A percentile compares a stretch with the other conserved stretches of the same genome.
These are phyloP conservation scores for Ophiosphaerella narmari DNA, from an alignment of 2,329 filamentous ascomycete genomes.

Conservation along the genomic window DNA sequence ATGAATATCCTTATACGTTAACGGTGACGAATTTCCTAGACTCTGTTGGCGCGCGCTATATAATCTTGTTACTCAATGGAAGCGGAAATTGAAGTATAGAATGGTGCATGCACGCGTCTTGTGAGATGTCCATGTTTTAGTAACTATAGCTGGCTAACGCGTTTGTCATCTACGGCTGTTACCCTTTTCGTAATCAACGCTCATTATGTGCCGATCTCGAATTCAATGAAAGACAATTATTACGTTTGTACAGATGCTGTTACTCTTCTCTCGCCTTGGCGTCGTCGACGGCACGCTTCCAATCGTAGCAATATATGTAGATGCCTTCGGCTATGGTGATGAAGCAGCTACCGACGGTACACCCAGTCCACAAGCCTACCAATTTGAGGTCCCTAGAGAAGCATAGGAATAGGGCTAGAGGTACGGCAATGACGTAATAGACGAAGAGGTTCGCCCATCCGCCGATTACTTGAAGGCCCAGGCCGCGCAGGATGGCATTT, in stretches of 20 bases:
- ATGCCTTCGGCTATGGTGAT: conserved; percentile 41
- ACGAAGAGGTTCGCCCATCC: conserved; percentile 46
- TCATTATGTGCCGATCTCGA: too few relatives aligned
- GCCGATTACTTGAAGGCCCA: conserved; percentile 47
- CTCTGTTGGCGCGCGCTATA: too few relatives aligned
- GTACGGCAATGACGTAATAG: conserved; percentile 47
- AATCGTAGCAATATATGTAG: conserved; percentile 38
- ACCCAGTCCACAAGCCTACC: conserved; percentile 45
- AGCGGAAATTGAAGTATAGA: too few relatives aligned
- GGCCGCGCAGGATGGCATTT: conserved; percentile 44
- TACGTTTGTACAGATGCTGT: not conserved
- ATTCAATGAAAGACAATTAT: too few relatives aligned
- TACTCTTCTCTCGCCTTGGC: conserved; percentile 35
- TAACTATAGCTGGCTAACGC: too few relatives aligned
- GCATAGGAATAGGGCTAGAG: conserved; percentile 43
- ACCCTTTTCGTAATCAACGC: too few relatives aligned
- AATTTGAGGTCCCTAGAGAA: conserved; percentile 43
- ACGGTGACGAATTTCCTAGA: too few relatives aligned
- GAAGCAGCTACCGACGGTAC: conserved; percentile 38
- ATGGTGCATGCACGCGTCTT: too few relatives aligned
- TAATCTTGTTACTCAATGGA: too few relatives aligned
- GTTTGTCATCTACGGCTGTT: too few relatives aligned
- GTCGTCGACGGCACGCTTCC: conserved; percentile 38
- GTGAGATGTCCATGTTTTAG: too few relatives aligned
- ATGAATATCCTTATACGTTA: too few relatives aligned